Evolutionary conservation across 305 asterid species (phyloP).

Genomic region (Caryopteris hybrid): DNA sequence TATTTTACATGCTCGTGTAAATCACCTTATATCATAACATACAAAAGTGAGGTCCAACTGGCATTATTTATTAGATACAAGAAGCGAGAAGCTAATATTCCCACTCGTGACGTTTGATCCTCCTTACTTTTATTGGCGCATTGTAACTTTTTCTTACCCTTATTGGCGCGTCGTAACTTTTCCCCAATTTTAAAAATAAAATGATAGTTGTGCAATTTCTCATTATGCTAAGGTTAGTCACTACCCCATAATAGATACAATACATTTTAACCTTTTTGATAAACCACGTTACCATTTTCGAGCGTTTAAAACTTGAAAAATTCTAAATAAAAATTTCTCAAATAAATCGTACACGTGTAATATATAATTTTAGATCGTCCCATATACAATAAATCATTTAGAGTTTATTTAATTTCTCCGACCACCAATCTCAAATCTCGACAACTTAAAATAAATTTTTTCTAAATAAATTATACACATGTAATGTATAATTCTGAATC

Average conservation of each 20-base stretch:
- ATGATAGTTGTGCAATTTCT: slow-evolving; percentile 18
- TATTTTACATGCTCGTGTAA: not conserved
- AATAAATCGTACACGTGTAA: slow-evolving; percentile 7
- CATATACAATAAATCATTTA: not conserved
- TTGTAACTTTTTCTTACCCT: too few species aligned
- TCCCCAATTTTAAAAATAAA: slow-evolving; percentile 7
- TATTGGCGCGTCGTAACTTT: slow-evolving; percentile 20
- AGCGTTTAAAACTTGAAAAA: slow-evolving; percentile 17
- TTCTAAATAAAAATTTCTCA: not conserved
- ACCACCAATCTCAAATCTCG: slow-evolving; percentile 11
- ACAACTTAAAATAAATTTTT: too few species aligned
- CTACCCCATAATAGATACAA: not conserved
- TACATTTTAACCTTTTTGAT: not conserved
- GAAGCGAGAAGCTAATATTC: not conserved
- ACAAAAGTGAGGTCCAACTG: too few species aligned
- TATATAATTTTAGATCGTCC: not conserved
- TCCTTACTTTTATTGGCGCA: too few species aligned
- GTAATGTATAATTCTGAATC: not conserved
- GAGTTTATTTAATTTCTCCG: not conserved
- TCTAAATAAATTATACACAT: slow-evolving; percentile 4
- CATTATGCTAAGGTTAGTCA: not conserved
- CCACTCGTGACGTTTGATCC: not conserved
- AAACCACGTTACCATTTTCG: slow-evolving; percentile 10
- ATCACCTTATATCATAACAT: not conserved
- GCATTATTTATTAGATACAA: not conserved